Conservation (phyloP, 2,329 filamentous ascomycete genomes). For the Scedosporium dehoogii region DNA sequence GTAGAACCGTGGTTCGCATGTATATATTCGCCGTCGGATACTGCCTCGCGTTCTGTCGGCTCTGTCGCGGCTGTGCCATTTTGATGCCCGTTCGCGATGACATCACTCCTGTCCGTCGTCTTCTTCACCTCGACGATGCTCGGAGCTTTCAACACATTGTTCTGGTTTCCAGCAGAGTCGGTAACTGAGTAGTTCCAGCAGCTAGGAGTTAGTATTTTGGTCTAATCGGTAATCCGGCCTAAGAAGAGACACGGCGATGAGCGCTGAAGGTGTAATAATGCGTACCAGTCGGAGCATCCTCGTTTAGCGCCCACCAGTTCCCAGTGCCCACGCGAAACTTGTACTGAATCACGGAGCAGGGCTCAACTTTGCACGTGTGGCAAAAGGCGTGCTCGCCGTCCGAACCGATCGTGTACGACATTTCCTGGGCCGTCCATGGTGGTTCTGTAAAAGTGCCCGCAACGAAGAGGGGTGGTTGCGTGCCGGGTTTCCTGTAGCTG, state of each 20-base stretch:
- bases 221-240: neutral
- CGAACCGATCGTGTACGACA: constrained; percentile 42
- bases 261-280: neutral
- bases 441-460: constrained; percentile 60
- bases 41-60: neutral
- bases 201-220: neutral
- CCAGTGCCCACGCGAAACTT: constrained; percentile 60
- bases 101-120: neutral
- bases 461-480: constrained; percentile 58
- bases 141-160: constrained; percentile 30
- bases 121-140: neutral
- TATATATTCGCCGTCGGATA: neutral
- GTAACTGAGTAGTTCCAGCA: constrained; percentile 17
- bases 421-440: constrained; percentile 57
- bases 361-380: constrained; percentile 42
- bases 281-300: constrained; percentile 49
- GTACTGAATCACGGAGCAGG: constrained; percentile 58
- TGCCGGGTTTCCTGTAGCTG: constrained; percentile 48
- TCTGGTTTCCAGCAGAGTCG: constrained; percentile 36
- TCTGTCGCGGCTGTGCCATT: neutral
- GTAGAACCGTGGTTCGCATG: neutral
- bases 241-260: constrained; percentile 3
- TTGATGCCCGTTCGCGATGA: neutral
- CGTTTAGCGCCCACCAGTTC: constrained; percentile 63
- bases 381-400: constrained; percentile 49